Conservation (phyloP, 2,329 filamentous ascomycete genomes). For the Diaporthe aspalathi region DNA sequence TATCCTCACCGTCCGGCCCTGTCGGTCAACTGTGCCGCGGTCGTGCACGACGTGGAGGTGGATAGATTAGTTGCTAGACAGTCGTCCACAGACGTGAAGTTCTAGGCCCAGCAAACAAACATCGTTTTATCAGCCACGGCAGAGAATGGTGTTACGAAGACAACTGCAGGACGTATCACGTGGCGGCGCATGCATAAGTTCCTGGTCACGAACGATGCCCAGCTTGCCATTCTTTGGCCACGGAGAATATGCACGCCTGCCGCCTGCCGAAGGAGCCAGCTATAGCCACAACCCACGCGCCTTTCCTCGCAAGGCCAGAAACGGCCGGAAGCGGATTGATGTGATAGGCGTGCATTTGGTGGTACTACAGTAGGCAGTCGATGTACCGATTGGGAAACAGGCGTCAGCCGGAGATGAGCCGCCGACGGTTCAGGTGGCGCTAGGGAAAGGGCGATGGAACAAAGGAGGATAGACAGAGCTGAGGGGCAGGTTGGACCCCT, state of each 20-base stretch:
- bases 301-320: not conserved
- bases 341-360: not conserved
- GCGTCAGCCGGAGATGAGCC: constrained; percentile 20
- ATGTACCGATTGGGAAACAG: not conserved
- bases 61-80: not conserved
- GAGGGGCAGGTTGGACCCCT: constrained; percentile 2
- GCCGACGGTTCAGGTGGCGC: constrained; percentile 6
- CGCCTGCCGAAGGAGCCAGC: too few relatives aligned
- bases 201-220: not conserved
- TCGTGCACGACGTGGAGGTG: not conserved
- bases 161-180: not conserved
- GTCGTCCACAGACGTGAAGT: not conserved
- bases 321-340: not conserved
- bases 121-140: not conserved
- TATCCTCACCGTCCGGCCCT: not conserved
- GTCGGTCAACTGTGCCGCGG: not conserved
- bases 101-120: not conserved
- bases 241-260: constrained; percentile 2
- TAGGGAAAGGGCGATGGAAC: constrained; percentile 8
- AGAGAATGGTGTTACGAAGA: not conserved
- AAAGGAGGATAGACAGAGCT: not conserved
- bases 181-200: constrained; percentile 3
- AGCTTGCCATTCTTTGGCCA: not conserved
- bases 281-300: too few relatives aligned
- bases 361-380: not conserved